phyloP scores from a whole-genome alignment of 306 rosid species.

The Prunus mume region DNA sequence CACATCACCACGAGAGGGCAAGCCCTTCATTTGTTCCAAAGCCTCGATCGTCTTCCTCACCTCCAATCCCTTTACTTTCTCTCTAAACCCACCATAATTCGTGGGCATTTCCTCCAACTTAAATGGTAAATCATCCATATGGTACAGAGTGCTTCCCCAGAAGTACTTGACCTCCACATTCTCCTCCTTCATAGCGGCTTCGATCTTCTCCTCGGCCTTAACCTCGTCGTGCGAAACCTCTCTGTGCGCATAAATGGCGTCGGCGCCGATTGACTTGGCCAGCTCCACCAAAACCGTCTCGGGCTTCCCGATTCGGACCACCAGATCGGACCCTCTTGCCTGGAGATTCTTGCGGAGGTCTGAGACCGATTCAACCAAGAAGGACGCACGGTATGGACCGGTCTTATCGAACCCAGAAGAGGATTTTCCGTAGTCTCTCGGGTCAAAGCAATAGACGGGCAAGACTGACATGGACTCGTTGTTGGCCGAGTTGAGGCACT shows the following conservation, averaged over 20 bases:
- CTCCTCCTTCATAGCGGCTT: slow-evolving; percentile 75
- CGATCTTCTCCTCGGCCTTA: slow-evolving; percentile 72
- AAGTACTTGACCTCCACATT: slow-evolving; percentile 81
- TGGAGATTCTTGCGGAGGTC: slow-evolving; percentile 72
- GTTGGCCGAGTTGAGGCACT: slow-evolving; percentile 68
- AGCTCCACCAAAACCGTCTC: slow-evolving; percentile 69
- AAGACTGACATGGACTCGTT: slow-evolving; percentile 74
- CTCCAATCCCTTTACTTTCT: slow-evolving; percentile 65
- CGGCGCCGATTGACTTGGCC: slow-evolving; percentile 87
- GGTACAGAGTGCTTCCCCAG: slow-evolving; percentile 95
- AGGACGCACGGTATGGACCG: slow-evolving; percentile 72
- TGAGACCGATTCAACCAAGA: slow-evolving; percentile 71
- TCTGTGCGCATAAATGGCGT: slow-evolving; percentile 64
- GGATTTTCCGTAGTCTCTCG: slow-evolving; percentile 79
- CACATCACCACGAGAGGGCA: slow-evolving; percentile 86
- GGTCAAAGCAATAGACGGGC: slow-evolving; percentile 94
- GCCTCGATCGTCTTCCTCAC: slow-evolving; percentile 85
- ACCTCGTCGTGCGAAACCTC: slow-evolving; percentile 90
- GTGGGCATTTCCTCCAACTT: slow-evolving; percentile 86
- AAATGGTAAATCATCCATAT: slow-evolving; percentile 81
- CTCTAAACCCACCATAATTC: slow-evolving; percentile 76
- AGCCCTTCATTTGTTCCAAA: slow-evolving; percentile 79
- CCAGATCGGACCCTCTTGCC: slow-evolving; percentile 83
- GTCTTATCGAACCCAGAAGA: slow-evolving; percentile 87
- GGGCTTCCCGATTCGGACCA: slow-evolving; percentile 81